Percentiles rank a stretch among this genome's conserved stretches.
Evolutionary conservation across 306 rosid genomes (phyloP).

Genomic region (Sesbania bispinosa): DNA sequence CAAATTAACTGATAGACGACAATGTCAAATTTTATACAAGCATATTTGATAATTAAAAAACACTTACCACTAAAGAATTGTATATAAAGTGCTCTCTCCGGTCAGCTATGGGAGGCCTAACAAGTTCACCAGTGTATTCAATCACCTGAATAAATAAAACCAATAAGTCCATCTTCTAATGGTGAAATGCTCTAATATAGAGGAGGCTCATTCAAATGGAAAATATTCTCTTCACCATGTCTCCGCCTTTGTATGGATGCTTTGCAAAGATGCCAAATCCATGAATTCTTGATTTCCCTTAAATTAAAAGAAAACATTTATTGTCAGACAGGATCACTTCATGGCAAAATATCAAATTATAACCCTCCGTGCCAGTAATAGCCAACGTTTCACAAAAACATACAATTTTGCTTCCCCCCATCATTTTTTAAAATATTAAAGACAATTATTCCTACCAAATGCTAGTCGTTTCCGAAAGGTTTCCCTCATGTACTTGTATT

Average conservation of each 20-base stretch:
- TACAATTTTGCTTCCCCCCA: neutral
- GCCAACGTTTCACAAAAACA: conserved; percentile 15
- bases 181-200: conserved; percentile 17
- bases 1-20: neutral
- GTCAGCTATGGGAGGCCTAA: conserved; percentile 93
- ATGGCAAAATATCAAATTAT: conserved; percentile 15
- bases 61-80: conserved; percentile 93
- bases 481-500: conserved; percentile 83
- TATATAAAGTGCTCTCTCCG: conserved; percentile 95
- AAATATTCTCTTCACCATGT: conserved; percentile 64
- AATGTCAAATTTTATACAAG: neutral
- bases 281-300: conserved; percentile 98
- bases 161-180: neutral
- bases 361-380: neutral
- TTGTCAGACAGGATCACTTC: neutral
- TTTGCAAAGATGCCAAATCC: conserved; percentile 98
- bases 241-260: conserved; percentile 97
- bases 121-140: conserved; percentile 94
- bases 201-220: conserved; percentile 13
- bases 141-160: conserved; percentile 62
- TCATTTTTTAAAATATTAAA: neutral
- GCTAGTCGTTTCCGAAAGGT: conserved; percentile 83
- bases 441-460: conserved; percentile 59
- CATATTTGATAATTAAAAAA: conserved; percentile 11
- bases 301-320: neutral